Base-by-base conservation (phyloP, 2,329 filamentous ascomycete species). In the Epichloe brachyelytri region DNA sequence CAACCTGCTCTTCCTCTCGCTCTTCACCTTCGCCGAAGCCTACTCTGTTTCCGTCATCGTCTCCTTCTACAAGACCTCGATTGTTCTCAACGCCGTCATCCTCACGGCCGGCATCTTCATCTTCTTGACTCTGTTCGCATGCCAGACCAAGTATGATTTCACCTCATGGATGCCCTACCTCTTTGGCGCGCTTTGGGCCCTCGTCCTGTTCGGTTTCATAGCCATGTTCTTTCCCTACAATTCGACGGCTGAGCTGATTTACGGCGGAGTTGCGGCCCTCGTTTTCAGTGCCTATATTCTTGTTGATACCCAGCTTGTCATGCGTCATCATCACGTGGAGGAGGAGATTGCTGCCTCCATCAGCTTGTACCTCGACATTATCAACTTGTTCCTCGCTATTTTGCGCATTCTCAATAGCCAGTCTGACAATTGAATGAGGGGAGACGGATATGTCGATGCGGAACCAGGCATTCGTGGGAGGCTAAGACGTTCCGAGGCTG, bases 141-240 rank as follows among this genome's bases (percentile, higher is more conserved):
- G 90, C 79, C 93, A 98, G 74, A 87, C 86, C 57, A 95, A 94
- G 68, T 98, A 98, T 65, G 93, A 98, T 74, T 98, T 98, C 67
- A 97, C 91, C 1, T 85, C 81, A 57, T 98, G 93, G 91, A 87
- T 91, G 75, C 91, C 93, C 17, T 97, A 96, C 66, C 80, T 97
- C 3, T 94, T 94, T 62, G 90, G 90, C 53, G 83, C 77, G 0
- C 78, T 98, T 17, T 97, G 93, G 93, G 84, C 86, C 6, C 71
- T 96, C 53, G 77, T 98, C 56, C 74, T 98, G 40, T 96, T 97
- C 64, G 87, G 93, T 48, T 93, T 98, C 74, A 89, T 97, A 79
- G 77, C 84, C 57, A 79, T 81, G 58, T 97, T 97, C 76, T 84
- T 98, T 71, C 90, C 88, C 3, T 79, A 85, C 68, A 86, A 76